phyloP scores from a whole-genome alignment of 1,139 yeast genomes.

The Saccharomycopsis hybrid region DNA sequence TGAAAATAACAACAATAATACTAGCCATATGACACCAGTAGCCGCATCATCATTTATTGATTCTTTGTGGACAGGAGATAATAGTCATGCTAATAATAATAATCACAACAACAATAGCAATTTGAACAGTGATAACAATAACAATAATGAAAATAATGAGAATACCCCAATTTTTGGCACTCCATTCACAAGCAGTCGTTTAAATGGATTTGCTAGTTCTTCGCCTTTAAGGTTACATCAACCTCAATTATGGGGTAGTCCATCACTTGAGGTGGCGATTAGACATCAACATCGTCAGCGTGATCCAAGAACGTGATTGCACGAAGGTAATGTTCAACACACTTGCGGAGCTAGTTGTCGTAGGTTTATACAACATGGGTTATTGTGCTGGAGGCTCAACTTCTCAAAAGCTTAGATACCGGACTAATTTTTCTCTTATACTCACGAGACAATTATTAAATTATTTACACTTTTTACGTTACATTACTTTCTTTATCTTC shows the following conservation, averaged over 20 bases:
- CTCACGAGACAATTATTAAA: background rate
- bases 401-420: background rate
- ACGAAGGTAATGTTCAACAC: background rate
- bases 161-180: background rate
- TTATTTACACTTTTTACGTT: background rate
- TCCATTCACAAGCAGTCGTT: background rate
- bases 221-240: no score
- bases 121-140: background rate
- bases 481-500: background rate
- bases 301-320: background rate
- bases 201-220: background rate
- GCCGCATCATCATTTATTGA: background rate
- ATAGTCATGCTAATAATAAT: background rate
- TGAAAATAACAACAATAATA: background rate
- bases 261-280: no score
- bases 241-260: no score
- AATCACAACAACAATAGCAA: background rate
- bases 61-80: background rate
- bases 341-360: background rate
- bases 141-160: background rate
- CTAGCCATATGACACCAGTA: background rate
- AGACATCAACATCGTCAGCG: no score
- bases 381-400: background rate
- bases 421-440: background rate
- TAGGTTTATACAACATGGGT: background rate